Conservation (phyloP, 2,329 filamentous ascomycete species). For the Alternaria rosae region DNA sequence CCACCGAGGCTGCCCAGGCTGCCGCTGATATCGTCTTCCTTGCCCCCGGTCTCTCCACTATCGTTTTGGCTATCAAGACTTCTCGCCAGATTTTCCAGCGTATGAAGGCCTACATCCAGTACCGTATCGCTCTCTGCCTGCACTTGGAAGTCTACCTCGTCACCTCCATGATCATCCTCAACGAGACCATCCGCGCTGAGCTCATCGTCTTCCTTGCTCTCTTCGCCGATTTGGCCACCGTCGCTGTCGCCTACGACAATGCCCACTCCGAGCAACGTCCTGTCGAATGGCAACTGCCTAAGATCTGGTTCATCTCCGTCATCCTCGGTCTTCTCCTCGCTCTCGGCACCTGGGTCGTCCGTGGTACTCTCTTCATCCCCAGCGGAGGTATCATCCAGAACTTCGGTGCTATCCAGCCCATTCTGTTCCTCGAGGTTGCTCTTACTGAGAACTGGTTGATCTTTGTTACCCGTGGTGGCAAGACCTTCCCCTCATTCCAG, state of each 20-base stretch:
- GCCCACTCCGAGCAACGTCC: slow-evolving; percentile 77
- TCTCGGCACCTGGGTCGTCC: slow-evolving; percentile 74
- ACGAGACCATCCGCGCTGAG: slow-evolving; percentile 75
- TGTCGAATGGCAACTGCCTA: slow-evolving; percentile 81
- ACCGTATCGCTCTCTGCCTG: slow-evolving; percentile 77
- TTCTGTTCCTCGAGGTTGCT: slow-evolving; percentile 63
- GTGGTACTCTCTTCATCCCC: slow-evolving; percentile 71
- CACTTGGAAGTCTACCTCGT: slow-evolving; percentile 80
- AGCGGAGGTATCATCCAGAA: slow-evolving; percentile 78
- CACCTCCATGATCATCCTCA: slow-evolving; percentile 80
- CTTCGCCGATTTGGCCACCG: slow-evolving; percentile 80
- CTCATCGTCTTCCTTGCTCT: slow-evolving; percentile 81
- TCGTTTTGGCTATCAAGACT: slow-evolving; percentile 76
- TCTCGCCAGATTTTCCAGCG: slow-evolving; percentile 79
- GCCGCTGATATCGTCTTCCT: slow-evolving; percentile 79
- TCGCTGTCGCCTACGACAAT: slow-evolving; percentile 81
- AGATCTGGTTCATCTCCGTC: slow-evolving; percentile 80
- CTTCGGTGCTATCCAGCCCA: slow-evolving; percentile 76
- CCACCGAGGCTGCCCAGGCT: slow-evolving; percentile 75
- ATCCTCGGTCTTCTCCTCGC: slow-evolving; percentile 73
- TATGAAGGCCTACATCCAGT: slow-evolving; percentile 80
- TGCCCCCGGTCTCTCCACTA: slow-evolving; percentile 73
- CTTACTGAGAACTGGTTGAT: slow-evolving; percentile 64
- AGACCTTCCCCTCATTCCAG: slow-evolving; percentile 79
- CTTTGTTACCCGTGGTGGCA: slow-evolving; percentile 66